Percentiles rank a stretch among this genome's conserved stretches.
Evolutionary conservation across 1,139 yeast species (phyloP).

Genomic region (Kodamaea arcana): DNA sequence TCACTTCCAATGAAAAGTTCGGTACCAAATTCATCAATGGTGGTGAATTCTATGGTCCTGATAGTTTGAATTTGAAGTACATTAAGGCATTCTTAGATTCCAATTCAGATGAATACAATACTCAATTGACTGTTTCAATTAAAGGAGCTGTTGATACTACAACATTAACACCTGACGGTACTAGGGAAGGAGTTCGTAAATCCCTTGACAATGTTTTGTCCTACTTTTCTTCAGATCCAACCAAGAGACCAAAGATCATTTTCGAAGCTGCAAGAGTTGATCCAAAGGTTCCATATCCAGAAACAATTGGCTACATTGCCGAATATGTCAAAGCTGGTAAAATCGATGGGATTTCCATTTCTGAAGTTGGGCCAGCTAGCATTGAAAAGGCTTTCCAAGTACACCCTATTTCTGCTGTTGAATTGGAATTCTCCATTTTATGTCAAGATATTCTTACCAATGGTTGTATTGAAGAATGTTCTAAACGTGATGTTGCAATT

Average conservation of each 20-base stretch:
- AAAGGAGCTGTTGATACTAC: conserved; percentile 59
- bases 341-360: conserved; percentile 62
- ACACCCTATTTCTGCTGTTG: conserved; percentile 59
- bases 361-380: conserved; percentile 62
- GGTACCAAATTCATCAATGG: conserved; percentile 61
- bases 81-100: conserved; percentile 50
- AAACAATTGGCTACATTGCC: conserved; percentile 45
- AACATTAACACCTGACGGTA: conserved; percentile 31
- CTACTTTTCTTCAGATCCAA: conserved; percentile 42
- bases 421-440: conserved; percentile 68
- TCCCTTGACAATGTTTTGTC: conserved; percentile 48
- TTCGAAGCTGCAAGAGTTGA: conserved; percentile 71
- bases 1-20: conserved; percentile 30
- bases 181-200: conserved; percentile 38
- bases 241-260: conserved; percentile 42
- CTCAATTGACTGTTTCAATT: conserved; percentile 49
- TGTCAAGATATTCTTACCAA: conserved; percentile 52
- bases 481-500: conserved; percentile 48
- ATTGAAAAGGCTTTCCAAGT: conserved; percentile 51
- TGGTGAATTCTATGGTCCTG: conserved; percentile 73
- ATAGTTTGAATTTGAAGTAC: conserved; percentile 43
- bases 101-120: conserved; percentile 50
- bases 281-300: conserved; percentile 39
- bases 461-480: conserved; percentile 56
- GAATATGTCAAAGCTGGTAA: conserved; percentile 50